Conservation (phyloP, 306 rosid species). For the Medicago lupulina region DNA sequence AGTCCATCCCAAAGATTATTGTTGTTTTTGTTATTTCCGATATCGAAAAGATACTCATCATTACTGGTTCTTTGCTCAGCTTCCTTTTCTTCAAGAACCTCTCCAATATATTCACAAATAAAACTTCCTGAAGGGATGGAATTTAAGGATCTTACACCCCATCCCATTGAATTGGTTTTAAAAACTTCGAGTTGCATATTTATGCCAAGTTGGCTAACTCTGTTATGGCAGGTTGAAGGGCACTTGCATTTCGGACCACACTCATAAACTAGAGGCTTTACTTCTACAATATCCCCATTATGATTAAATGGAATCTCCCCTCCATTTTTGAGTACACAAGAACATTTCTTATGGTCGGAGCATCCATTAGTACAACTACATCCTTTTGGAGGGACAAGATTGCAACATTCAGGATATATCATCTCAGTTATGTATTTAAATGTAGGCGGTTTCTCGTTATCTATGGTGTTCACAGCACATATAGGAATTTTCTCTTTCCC, state of each 20-base stretch:
- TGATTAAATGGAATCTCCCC: conserved; percentile 86
- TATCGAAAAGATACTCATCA: conserved; percentile 91
- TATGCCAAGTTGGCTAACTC: conserved; percentile 84
- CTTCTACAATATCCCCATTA: conserved; percentile 84
- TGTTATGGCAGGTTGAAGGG: conserved; percentile 77
- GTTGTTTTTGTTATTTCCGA: conserved; percentile 70
- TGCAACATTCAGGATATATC: conserved; percentile 71
- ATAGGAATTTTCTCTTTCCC: conserved; percentile 83
- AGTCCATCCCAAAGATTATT: conserved; percentile 76
- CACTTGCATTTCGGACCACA: conserved; percentile 87
- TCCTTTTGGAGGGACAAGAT: conserved; percentile 58
- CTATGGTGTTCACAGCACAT: conserved; percentile 77
- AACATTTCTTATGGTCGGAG: conserved; percentile 73
- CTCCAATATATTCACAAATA: conserved; percentile 90
- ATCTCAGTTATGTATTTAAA: conserved; percentile 73
- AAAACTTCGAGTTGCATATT: conserved; percentile 85
- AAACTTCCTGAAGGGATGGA: conserved; percentile 92
- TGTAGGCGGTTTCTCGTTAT: conserved; percentile 77
- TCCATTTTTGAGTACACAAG: conserved; percentile 75
- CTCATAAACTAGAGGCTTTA: conserved; percentile 84
- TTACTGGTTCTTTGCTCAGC: conserved; percentile 84
- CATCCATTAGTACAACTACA: conserved; percentile 75
- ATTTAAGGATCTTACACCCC: conserved; percentile 96
- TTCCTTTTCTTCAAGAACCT: conserved; percentile 85
- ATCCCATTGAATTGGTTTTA: conserved; percentile 82